phyloP scores from a whole-genome alignment of 2,329 filamentous ascomycete genomes.

The Botrytis elliptica region DNA sequence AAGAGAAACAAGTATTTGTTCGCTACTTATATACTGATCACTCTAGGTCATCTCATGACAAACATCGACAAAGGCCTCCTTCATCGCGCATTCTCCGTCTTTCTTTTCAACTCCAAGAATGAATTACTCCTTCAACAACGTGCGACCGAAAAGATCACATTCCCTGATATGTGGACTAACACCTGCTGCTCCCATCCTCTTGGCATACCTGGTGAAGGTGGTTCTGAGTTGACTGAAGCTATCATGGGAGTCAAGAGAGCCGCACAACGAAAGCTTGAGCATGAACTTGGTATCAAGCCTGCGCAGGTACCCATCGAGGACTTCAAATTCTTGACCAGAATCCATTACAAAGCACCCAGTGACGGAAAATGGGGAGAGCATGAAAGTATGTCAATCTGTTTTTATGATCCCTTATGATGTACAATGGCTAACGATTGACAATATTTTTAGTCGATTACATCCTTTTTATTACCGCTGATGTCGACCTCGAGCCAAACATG shows the following conservation, averaged over 20 bases:
- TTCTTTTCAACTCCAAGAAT: conserved; percentile 94
- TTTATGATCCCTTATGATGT: conserved; percentile 21
- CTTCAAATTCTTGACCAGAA: conserved; percentile 91
- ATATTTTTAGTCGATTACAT: conserved; percentile 82
- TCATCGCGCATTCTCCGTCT: conserved; percentile 96
- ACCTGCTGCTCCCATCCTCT: conserved; percentile 98
- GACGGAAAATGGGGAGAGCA: conserved; percentile 99
- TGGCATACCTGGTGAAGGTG: conserved; percentile 87
- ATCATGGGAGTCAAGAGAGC: conserved; percentile 86
- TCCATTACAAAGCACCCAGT: conserved; percentile 97
- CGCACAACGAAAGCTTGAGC: conserved; percentile 87
- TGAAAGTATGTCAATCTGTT: conserved; percentile 67
- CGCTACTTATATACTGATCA: conserved; percentile 28
- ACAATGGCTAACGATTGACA: conserved; percentile 9
- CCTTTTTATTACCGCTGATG: conserved; percentile 93
- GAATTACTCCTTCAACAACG: conserved; percentile 93
- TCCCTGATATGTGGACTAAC: conserved; percentile 99
- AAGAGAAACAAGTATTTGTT: conserved; percentile 41
- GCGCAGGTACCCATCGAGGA: conserved; percentile 87
- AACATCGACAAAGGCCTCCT: conserved; percentile 96
- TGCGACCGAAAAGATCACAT: conserved; percentile 95
- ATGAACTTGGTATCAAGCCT: conserved; percentile 89
- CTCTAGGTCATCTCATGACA: conserved; percentile 89
- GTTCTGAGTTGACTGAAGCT: conserved; percentile 74
- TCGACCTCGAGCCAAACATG: conserved; percentile 75